Evolutionary conservation across 2,329 filamentous ascomycete genomes (phyloP), one percentile per base, ranked within the genome.

Genomic region (Annulohypoxylon truncatum): DNA sequence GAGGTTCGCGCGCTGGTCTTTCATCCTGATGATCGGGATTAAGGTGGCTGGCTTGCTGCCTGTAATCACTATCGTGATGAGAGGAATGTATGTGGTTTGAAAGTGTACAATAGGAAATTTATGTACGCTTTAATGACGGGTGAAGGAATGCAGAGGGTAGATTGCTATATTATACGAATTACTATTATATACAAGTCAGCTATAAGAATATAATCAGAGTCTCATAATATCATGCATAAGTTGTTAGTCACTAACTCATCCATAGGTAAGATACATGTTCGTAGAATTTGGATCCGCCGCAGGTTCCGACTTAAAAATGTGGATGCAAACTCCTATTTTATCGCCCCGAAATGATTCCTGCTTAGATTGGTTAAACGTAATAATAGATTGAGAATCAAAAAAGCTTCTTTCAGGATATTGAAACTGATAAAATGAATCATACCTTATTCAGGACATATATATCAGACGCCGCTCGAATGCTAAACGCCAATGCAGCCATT

Each of bases 1-100:
- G 87, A 89, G 76, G 78, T 89, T 2, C 74, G 86, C 47, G 80
- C 81, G 4, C 75, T 88, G 69, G 84, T 87, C 0, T 87, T 88
- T 66, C 79, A 84, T 71, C 78, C 80, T 0, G 76, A 83, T 22
- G 78, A 80, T 51, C 67, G 73, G 4, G 77, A 79, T 12, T 79
- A 70, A 70, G 35, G 4, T 26, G 24, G 44, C n/a, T n/a, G 12
- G 13, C 3, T 3, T 28, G n/a, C 10, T 4, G 9, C 9, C 2
- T 31, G 29, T n/a, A n/a, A n/a, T n/a, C n/a, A n/a, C n/a, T n/a
- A n/a, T n/a, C 26, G n/a, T 18, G 35, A 38, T 2, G 13, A 8
- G 35, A 8, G 15, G 8, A 15, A 8, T 5, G 35, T 2, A 8
- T 7, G n/a, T n/a, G n/a, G n/a, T 18, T 18, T 5, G 2, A n/a